phyloP scores from a whole-genome alignment of 2,329 filamentous ascomycete species.

The Drechslerella coelobrocha region DNA sequence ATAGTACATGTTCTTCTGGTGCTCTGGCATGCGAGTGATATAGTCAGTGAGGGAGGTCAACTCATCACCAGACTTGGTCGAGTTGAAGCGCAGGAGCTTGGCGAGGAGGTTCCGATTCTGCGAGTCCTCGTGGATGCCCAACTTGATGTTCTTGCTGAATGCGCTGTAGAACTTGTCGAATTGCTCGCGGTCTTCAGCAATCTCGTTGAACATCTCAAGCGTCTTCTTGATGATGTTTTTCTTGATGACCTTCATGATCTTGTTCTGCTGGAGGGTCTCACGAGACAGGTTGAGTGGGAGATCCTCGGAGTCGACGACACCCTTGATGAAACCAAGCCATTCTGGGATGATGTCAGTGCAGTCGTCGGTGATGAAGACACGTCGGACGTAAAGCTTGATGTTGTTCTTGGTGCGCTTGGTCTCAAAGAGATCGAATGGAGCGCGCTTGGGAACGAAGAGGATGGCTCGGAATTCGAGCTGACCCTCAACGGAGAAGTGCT shows the following conservation, averaged over 20 bases:
- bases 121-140: conserved; percentile 99
- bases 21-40: conserved; percentile 98
- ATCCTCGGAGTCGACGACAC: conserved; percentile 99
- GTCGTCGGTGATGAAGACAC: conserved; percentile 99
- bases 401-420: conserved; percentile 99
- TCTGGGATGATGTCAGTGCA: conserved; percentile 98
- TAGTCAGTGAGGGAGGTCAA: conserved; percentile 94
- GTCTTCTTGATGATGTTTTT: conserved; percentile 99
- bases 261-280: conserved; percentile 99
- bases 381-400: conserved; percentile 99
- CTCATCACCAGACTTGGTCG: conserved; percentile 98
- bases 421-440: conserved; percentile 99
- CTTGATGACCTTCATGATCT: conserved; percentile 99
- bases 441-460: conserved; percentile 99
- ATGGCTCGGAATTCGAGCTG: conserved; percentile 99
- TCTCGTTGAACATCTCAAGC: conserved; percentile 98
- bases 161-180: conserved; percentile 99
- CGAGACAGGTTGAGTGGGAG: conserved; percentile 98
- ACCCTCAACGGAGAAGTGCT: conserved; percentile 99
- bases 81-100: conserved; percentile 98
- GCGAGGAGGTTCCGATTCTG: conserved; percentile 93
- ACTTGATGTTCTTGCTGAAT: conserved; percentile 99
- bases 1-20: conserved; percentile 99
- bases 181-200: conserved; percentile 98
- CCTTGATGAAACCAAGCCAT: conserved; percentile 99